phyloP scores from a whole-genome alignment of 768 basidiomycete genomes.

The Cyathus striatus region DNA sequence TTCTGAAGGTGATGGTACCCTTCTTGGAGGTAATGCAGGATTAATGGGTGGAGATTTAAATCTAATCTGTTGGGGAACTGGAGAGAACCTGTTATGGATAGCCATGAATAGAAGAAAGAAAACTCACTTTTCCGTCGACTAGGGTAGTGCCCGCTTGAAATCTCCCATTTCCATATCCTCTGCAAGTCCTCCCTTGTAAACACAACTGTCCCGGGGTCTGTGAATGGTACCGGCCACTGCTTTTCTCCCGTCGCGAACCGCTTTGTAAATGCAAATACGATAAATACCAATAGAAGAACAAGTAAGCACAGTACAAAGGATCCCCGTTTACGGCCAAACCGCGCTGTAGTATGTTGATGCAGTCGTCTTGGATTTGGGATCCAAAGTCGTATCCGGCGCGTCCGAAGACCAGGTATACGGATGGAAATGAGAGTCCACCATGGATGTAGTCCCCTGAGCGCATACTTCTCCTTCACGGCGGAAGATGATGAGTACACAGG shows the following conservation, averaged over 20 bases:
- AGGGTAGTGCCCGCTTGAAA: slow-evolving; percentile 91
- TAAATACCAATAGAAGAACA: slow-evolving; percentile 42
- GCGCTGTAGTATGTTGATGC: slow-evolving; percentile 49
- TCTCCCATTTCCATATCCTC: slow-evolving; percentile 94
- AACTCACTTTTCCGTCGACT: slow-evolving; percentile 70
- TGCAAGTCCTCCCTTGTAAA: slow-evolving; percentile 76
- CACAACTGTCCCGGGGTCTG: slow-evolving; percentile 63
- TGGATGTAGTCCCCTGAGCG: slow-evolving; percentile 37
- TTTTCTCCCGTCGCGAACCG: slow-evolving; percentile 58
- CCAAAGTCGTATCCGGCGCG: slow-evolving; percentile 51
- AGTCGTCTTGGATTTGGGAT: slow-evolving; percentile 58
- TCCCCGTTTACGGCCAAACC: slow-evolving; percentile 56
- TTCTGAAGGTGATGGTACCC: slow-evolving; percentile 40
- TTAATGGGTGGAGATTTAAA: slow-evolving; percentile 55
- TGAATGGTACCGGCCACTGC: slow-evolving; percentile 55
- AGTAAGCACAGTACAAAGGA: slow-evolving; percentile 45
- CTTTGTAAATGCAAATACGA: slow-evolving; percentile 55
- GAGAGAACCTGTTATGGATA: not conserved
- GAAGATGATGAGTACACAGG: slow-evolving; percentile 32
- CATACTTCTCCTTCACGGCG: slow-evolving; percentile 58
- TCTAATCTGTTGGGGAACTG: slow-evolving; percentile 71
- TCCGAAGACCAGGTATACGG: slow-evolving; percentile 53
- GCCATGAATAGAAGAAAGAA: slow-evolving; percentile 1
- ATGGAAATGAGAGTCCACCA: slow-evolving; percentile 61
- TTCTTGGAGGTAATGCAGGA: slow-evolving; percentile 64